A percentile compares a stretch with the other conserved stretches of the same genome.
phyloP scores from a whole-genome alignment of 805 yeast species.

The Candida broadrunensis region DNA sequence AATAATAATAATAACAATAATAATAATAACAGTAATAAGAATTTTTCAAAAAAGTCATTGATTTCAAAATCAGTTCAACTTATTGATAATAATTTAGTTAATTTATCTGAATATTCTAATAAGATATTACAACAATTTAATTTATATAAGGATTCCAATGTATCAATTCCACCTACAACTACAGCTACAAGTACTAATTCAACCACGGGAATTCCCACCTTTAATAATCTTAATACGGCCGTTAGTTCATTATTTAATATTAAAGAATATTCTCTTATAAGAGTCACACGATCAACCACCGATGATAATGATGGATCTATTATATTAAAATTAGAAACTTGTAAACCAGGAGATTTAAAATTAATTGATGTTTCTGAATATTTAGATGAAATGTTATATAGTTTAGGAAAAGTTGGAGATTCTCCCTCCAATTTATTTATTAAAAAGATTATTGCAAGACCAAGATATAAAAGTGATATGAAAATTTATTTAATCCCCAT shows the following conservation, averaged over 20 bases:
- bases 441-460: slow-evolving; percentile 58
- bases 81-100: slow-evolving; percentile 37
- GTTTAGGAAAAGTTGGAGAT: slow-evolving; percentile 41
- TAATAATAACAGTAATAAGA: not conserved
- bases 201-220: slow-evolving; percentile 22
- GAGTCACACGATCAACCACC: slow-evolving; percentile 56
- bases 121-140: slow-evolving; percentile 33
- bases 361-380: slow-evolving; percentile 49
- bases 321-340: slow-evolving; percentile 53
- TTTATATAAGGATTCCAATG: slow-evolving; percentile 1
- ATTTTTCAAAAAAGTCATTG: slow-evolving; percentile 4
- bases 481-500: slow-evolving; percentile 55
- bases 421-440: slow-evolving; percentile 48
- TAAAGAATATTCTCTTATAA: slow-evolving; percentile 41
- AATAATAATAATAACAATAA: not conserved
- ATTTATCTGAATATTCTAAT: slow-evolving; percentile 32
- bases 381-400: slow-evolving; percentile 32
- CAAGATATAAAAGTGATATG: slow-evolving; percentile 62
- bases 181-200: not conserved
- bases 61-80: slow-evolving; percentile 29
- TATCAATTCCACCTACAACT: not conserved
- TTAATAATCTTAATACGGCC: slow-evolving; percentile 46
- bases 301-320: slow-evolving; percentile 49
- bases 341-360: slow-evolving; percentile 49
- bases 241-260: slow-evolving; percentile 40